Conservation (phyloP, 192 early-diverging fungal species). For the Entrophospora sp. region DNA sequence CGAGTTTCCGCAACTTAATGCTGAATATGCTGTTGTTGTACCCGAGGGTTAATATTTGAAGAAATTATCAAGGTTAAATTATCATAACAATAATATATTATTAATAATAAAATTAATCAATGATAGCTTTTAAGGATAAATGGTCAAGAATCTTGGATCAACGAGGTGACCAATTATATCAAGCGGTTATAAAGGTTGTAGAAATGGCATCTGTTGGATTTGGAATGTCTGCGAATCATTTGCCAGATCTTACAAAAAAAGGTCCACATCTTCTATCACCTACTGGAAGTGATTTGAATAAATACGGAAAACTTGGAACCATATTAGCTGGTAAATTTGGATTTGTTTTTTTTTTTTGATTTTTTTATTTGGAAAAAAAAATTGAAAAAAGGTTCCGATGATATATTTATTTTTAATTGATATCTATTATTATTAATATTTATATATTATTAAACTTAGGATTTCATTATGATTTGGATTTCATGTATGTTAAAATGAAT, state of each 20-base stretch:
- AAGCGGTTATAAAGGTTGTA: slow-evolving; percentile 39
- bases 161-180: slow-evolving; percentile 55
- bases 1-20: slow-evolving; percentile 52
- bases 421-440: neutral
- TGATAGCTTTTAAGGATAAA: slow-evolving; percentile 48
- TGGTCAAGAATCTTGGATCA: slow-evolving; percentile 53
- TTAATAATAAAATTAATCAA: neutral
- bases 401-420: neutral
- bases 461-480: slow-evolving; percentile 52
- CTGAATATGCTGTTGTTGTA: slow-evolving; percentile 52
- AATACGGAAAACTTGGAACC: slow-evolving; percentile 51
- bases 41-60: slow-evolving; percentile 36
- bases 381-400: too few species aligned
- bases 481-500: slow-evolving; percentile 30
- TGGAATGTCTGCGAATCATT: slow-evolving; percentile 45
- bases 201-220: slow-evolving; percentile 63
- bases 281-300: slow-evolving; percentile 55
- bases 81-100: neutral
- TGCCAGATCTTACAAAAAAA: slow-evolving; percentile 43
- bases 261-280: slow-evolving; percentile 66
- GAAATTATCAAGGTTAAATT: too few species aligned
- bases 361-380: too few species aligned
- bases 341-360: too few species aligned
- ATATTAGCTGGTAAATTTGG: slow-evolving; percentile 50
- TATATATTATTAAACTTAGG: neutral